Base-by-base conservation (phyloP, 345 rosid species). In the Camelina neglecta region DNA sequence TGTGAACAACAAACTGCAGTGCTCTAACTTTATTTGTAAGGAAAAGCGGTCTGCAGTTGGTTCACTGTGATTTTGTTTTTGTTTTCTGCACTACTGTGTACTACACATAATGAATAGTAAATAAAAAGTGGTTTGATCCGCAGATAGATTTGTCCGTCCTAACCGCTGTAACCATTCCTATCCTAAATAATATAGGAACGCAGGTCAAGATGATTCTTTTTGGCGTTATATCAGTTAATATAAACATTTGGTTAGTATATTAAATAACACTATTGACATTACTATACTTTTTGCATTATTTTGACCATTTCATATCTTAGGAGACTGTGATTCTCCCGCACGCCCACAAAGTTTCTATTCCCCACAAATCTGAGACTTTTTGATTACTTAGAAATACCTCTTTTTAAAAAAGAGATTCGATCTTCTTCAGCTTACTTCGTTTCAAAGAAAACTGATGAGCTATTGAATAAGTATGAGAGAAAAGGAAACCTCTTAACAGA, bases 321-420 rank as follows among this genome's bases (percentile, higher is more conserved):
- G 39, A 69, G 82, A 79, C 82, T 79, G 82, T 74, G 82, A 74
- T 63, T 74, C 35, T 57, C 81, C 78, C 74, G 79, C 87, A 72
- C 83, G 75, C 77, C 72, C 83, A 73, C 60, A 76, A 57, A 81
- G 80, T 77, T 73, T 83, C 74, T 73, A 54, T 81, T 81, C 60
- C 83, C 84, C 79, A 80, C 75, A 78, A 76, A 24, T 61, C 75
- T 66, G 53, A 59, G 51, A 47, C 33, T 45, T 72, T 51, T 51
- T 79, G 26, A 47, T 64, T 57, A 57, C 48, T 63, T 62, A 63
- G 5, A 63, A 26, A 11, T 36, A 11, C 42, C 29, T 58, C 16
- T 33, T 33, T 44, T 1, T 0, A 3, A 26, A 67, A 20, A 9
- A 38, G 41, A 42, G 39, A 60, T 68, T 75, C 63, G 74, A 60